A percentile compares a stretch with the other conserved stretches of the same genome.
These are phyloP conservation scores for Monosporascus cannonballus DNA, from an alignment of 2,329 filamentous ascomycete genomes.

Conservation along the genomic window DNA sequence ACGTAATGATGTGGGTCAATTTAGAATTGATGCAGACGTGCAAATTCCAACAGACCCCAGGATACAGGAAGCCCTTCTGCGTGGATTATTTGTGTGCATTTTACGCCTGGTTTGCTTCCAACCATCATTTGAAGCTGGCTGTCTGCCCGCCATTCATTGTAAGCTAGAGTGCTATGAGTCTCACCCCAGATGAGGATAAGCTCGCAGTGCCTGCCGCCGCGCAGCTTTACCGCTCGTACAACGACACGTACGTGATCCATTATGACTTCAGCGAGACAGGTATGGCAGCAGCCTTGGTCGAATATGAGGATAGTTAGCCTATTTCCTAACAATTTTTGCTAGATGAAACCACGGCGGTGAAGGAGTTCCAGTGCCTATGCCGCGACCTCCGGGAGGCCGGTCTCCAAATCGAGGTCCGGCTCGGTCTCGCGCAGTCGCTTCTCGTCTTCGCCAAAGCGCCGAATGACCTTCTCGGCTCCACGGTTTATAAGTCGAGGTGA, in stretches of 20 bases:
- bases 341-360: slow-evolving; percentile 47
- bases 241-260: slow-evolving; percentile 52
- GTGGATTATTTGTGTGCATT: background rate
- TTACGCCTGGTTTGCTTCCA: background rate
- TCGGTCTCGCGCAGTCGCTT: slow-evolving; percentile 60
- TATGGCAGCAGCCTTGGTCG: slow-evolving; percentile 23
- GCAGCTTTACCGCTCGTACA: slow-evolving; percentile 6
- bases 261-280: slow-evolving; percentile 52
- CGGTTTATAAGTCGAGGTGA: slow-evolving; percentile 62
- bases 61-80: background rate
- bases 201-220: background rate
- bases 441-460: slow-evolving; percentile 62
- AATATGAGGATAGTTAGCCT: background rate
- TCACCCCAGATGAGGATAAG: background rate
- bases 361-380: slow-evolving; percentile 53
- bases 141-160: background rate
- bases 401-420: slow-evolving; percentile 64
- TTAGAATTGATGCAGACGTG: background rate
- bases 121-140: background rate
- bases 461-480: slow-evolving; percentile 54
- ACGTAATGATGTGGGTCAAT: background rate
- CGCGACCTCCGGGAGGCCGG: slow-evolving; percentile 56
- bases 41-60: background rate
- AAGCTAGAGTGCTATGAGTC: background rate
- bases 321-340: slow-evolving; percentile 11